These are phyloP conservation scores for Rheum nobile DNA, from an alignment of 148 eudicot species.

Conservation along the genomic window DNA sequence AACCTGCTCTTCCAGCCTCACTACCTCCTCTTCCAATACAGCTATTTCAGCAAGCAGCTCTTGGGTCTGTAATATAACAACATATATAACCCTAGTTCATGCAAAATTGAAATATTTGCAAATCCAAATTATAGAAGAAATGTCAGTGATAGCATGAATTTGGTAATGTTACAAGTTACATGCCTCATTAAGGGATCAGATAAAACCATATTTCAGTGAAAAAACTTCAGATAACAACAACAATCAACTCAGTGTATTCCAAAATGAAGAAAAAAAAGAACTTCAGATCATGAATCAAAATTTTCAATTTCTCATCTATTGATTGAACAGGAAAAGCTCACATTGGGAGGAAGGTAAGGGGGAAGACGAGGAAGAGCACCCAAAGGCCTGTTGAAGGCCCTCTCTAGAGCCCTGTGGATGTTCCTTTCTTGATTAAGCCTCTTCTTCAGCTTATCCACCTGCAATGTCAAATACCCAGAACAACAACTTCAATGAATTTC, in stretches of 20 bases:
- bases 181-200: too few species aligned
- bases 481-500: neutral
- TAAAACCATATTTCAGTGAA: neutral
- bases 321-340: neutral
- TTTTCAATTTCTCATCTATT: neutral
- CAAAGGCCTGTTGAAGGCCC: slow-evolving; percentile 9
- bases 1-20: slow-evolving; percentile 9
- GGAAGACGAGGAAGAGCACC: slow-evolving; percentile 10
- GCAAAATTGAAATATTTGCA: neutral
- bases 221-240: too few species aligned
- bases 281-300: neutral
- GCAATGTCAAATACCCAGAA: neutral
- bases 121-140: neutral
- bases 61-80: slow-evolving; percentile 6
- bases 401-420: slow-evolving; percentile 1
- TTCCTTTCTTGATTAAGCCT: slow-evolving; percentile 8
- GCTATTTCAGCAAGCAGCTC: slow-evolving; percentile 10
- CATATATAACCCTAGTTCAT: neutral
- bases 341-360: slow-evolving; percentile 11
- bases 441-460: slow-evolving; percentile 10
- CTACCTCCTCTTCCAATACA: slow-evolving; percentile 8
- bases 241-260: too few species aligned
- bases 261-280: neutral
- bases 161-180: too few species aligned
- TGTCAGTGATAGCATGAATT: neutral